Evolutionary conservation across 163 green algal species (phyloP), one percentile per base, ranked within the genome.

Genomic region (Scenedesmus sp.): DNA sequence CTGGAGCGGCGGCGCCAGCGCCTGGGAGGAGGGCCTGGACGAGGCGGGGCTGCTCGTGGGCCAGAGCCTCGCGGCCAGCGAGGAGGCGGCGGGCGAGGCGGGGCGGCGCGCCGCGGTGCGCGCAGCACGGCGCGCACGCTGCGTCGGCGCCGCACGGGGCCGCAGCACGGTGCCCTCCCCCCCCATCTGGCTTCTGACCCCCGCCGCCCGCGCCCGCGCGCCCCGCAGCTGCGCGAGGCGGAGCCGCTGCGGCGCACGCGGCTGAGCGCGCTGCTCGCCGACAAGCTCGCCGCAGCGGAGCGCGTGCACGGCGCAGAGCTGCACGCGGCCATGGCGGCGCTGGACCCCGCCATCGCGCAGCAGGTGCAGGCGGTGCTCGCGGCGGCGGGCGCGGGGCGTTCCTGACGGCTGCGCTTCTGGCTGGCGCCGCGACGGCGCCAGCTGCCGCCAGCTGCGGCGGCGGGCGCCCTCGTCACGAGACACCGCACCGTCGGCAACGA

Each of bases 291-390:
- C 44, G 74, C 63, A 60, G 74, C 74, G 9, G 39, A 36, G n/a
- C 53, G 51, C 22, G 13, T 36, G 34, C 63, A 75, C 45, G 74
- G 74, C 2, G 22, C 20, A 1, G 63, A 75, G 4, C n/a, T 81
- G 29, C 11, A 56, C 50, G 62, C 63, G 62, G 74, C 63, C 14
- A 75, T 81, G 74, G 74, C 62, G 13, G 51, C 20, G n/a, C 18
- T 75, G 34, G 74, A 74, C n/a, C 60, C 63, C 34, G 74, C 42
- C 6, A 54, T 81, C 10, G 36, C 3, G 50, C 74, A 75, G 48
- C 74, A 81, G 74, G 48, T 81, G 74, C 62, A 75, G 62, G 22
- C 48, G 0, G 53, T 81, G 48, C 39, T 81, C 24, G 63, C 63
- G 34, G 50, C 36, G 63, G 74, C 63, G 44, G 63, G 50, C n/a